Evolutionary conservation across 768 basidiomycete species (phyloP), one percentile per base, ranked within the genome.

Genomic region (Austroboletus festivus): DNA sequence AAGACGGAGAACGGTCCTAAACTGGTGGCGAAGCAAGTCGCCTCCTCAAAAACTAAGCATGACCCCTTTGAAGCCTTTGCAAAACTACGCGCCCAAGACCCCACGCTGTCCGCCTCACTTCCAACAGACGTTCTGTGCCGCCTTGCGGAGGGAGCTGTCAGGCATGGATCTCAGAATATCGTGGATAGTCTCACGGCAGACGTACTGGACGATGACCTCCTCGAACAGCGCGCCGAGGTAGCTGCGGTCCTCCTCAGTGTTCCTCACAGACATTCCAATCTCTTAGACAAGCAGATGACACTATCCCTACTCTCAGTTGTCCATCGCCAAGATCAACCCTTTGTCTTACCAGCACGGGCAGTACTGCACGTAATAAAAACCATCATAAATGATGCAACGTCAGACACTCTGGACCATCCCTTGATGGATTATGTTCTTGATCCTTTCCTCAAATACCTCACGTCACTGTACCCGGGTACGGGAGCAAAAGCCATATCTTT

Each of bases 181-280:
- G 51, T 71, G 71, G 70, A 64, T 72, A 38, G 57, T 71, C 65
- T 71, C 58, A 40, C 69, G 46, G 62, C 69, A 72, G 70, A 71
- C 70, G 52, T 73, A 62, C 42, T 73, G 70, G 70, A 60, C 46
- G 51, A 52, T 19, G 52, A 48, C 22, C 54, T 65, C 45, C 53
- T 55, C 26, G 21, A 52, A 24, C 56, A 51, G 33, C 65, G 63
- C 13, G 51, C 57, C 21, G 44, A 55, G 38, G 50, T 68, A 63
- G 68, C 65, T 3, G 42, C 47, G 2, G 47, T 53, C 18, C 62
- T 68, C 26, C 59, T 68, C 23, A 58, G 55, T 44, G 46, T 62
- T 16, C 59, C 64, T 40, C 51, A 9, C 34, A 54, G 45, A 38
- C 5, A 53, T 48, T 44, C 55, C 39, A 37, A 23, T 51, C 42